These are phyloP conservation scores for Physocladia obscura DNA, from an alignment of 192 early-diverging fungal genomes.

Conservation along the genomic window DNA sequence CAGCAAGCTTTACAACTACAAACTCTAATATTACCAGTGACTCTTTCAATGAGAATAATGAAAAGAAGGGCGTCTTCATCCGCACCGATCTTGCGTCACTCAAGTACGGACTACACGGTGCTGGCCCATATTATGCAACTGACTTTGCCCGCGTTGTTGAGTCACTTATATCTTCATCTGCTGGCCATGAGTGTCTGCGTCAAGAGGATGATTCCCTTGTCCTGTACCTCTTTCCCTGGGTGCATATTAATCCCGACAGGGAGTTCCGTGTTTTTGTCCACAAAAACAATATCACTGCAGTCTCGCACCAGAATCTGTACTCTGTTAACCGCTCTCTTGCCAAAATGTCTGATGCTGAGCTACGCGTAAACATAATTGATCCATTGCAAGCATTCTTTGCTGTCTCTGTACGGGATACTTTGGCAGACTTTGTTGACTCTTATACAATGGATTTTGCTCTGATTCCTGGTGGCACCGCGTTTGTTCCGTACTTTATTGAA, in stretches of 20 bases:
- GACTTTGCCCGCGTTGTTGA: neutral
- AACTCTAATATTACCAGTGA: too few species aligned
- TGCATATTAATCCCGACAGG: neutral
- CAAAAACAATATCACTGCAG: neutral
- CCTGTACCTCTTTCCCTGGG: conserved; percentile 7
- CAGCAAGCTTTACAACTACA: too few species aligned
- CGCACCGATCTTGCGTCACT: neutral
- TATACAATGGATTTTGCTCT: conserved; percentile 8
- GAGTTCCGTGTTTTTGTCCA: conserved; percentile 17
- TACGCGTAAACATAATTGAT: neutral
- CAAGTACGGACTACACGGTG: neutral
- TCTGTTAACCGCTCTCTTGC: neutral
- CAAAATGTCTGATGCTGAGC: neutral
- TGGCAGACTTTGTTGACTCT: neutral
- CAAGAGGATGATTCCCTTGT: neutral
- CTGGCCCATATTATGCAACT: neutral
- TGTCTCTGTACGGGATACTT: neutral
- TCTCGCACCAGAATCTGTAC: conserved; percentile 4
- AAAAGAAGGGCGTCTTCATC: neutral
- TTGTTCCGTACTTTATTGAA: conserved; percentile 13
- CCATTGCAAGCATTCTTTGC: neutral
- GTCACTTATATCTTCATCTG: neutral
- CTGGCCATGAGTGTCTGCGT: conserved; percentile 5
- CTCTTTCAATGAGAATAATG: too few species aligned
- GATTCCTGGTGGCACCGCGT: neutral